Conservation (phyloP, 2,329 filamentous ascomycete species). For the Chaetomiaceae sp. region DNA sequence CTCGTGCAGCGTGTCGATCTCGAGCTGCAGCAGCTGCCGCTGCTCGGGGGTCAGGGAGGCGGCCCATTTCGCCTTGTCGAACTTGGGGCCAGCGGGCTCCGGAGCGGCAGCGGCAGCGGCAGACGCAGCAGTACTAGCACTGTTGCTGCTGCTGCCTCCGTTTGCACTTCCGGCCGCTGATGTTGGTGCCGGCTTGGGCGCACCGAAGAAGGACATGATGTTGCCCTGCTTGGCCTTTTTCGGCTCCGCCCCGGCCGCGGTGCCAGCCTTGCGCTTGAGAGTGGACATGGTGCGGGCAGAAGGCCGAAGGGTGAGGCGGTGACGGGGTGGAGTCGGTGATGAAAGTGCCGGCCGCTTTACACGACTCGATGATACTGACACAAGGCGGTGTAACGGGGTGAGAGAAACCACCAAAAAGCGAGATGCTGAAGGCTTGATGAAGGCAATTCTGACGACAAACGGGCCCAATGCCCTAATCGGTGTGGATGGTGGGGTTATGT, state of each 20-base stretch:
- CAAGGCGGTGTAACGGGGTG: not conserved
- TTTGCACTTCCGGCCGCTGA: constrained; percentile 13
- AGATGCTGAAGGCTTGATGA: not conserved
- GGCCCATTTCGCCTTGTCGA: constrained; percentile 90
- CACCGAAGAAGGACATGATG: constrained; percentile 85
- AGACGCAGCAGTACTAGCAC: constrained; percentile 1
- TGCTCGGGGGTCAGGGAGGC: constrained; percentile 73
- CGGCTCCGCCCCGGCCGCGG: constrained; percentile 40
- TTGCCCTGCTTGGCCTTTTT: constrained; percentile 69
- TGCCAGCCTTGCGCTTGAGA: constrained; percentile 61
- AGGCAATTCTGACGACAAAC: constrained; percentile 1
- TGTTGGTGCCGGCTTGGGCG: constrained; percentile 48
- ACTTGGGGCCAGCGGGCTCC: constrained; percentile 45
- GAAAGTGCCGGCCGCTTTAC: constrained; percentile 1
- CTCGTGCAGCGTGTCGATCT: constrained; percentile 86
- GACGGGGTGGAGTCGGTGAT: constrained; percentile 8
- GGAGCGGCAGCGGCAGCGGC: too few species aligned
- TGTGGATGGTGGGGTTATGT: not conserved
- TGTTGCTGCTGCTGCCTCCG: too few species aligned
- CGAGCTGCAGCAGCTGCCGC: constrained; percentile 71
- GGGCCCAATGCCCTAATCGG: not conserved
- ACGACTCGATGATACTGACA: not conserved
- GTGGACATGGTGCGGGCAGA: constrained; percentile 40
- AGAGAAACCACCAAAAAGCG: not conserved
- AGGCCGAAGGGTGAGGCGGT: not conserved